phyloP scores from a whole-genome alignment of 371 early-diverging fungal species.

The Syncephalastrum contaminatum region DNA sequence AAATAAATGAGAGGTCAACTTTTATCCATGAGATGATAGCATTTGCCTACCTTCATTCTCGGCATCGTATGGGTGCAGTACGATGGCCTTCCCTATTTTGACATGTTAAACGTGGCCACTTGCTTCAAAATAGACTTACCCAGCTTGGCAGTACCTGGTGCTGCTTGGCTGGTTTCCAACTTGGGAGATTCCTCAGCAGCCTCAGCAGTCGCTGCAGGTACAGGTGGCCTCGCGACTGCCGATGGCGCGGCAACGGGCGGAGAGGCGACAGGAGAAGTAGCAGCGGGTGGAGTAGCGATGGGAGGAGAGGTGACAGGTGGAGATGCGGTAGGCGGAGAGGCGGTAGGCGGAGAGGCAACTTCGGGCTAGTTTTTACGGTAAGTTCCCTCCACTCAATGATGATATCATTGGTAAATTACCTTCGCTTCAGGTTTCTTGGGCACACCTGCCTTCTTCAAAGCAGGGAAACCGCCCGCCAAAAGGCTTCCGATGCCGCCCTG shows the following conservation, averaged over 20 bases:
- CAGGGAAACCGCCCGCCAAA: slow-evolving; percentile 63
- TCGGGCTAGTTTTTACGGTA: neutral
- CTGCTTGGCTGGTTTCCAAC: neutral
- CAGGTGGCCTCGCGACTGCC: too few species aligned
- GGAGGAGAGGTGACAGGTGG: neutral
- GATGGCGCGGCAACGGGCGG: too few species aligned
- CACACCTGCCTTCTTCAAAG: slow-evolving; percentile 32
- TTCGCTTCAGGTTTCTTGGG: slow-evolving; percentile 8
- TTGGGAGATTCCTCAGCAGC: neutral
- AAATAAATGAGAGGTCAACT: neutral
- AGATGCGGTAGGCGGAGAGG: slow-evolving; percentile 3
- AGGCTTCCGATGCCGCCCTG: slow-evolving; percentile 82
- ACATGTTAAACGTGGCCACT: neutral
- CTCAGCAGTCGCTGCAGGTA: too few species aligned
- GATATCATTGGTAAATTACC: slow-evolving; percentile 1
- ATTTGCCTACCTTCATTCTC: slow-evolving; percentile 48
- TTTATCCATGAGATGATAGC: neutral
- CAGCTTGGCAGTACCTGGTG: neutral
- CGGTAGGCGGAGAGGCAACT: slow-evolving; percentile 8
- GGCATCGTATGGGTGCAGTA: slow-evolving; percentile 58
- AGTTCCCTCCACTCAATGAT: neutral
- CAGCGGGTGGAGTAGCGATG: neutral
- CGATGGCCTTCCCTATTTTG: slow-evolving; percentile 45
- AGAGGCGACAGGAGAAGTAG: too few species aligned
- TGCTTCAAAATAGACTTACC: slow-evolving; percentile 2